Evolutionary conservation across 2,329 filamentous ascomycete genomes (phyloP), one percentile per base, ranked within the genome.

Genomic region (Chrysoporthe deuterocubensis): DNA sequence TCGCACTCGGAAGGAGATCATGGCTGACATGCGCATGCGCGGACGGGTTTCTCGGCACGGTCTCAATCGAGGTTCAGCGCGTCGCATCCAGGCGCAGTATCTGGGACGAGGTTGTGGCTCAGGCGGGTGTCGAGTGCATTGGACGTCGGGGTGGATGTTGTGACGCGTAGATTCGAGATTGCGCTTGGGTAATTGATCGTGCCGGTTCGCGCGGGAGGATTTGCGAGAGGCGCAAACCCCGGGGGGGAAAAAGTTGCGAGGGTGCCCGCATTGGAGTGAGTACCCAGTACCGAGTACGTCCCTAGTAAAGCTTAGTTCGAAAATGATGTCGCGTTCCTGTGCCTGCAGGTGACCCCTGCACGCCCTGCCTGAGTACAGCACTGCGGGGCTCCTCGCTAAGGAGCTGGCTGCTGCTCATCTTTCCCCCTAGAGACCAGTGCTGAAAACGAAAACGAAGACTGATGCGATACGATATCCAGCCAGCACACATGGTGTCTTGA

Each of bases 1-100:
- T 34, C 59, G 59, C 67, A 48, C 64, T 60, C 44, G 56, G 59
- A 37, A 60, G 40, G 44, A n/a, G 56, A 66, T 68, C 67, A 66
- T 61, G 21, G 63, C 52, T 60, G 34, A 50, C n/a, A 42, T 42
- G 62, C 48, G 62, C 48, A n/a, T 14, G 59, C 40, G n/a, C 57
- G 37, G 37, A 32, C 50, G 54, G 34, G 32, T 16, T 57, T 5
- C 18, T 37, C 16, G 58, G 48, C 16, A n/a, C 9, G n/a, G n/a
- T 26, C 26, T 46, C 46, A 34, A 50, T 48, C 26, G 43, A 61
- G 56, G 5, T 44, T 46, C 64, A 66, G 43, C 26, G 14, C 44
- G 46, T 50, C 14, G 34, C 54, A 9, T 18, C 14, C 8, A 54
- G 14, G n/a, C 34, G 18, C n/a, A 40, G 26, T 5, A 40, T 16